These are phyloP conservation scores for Coffea humblotiana DNA, from an alignment of 305 asterid species.

Conservation along the genomic window DNA sequence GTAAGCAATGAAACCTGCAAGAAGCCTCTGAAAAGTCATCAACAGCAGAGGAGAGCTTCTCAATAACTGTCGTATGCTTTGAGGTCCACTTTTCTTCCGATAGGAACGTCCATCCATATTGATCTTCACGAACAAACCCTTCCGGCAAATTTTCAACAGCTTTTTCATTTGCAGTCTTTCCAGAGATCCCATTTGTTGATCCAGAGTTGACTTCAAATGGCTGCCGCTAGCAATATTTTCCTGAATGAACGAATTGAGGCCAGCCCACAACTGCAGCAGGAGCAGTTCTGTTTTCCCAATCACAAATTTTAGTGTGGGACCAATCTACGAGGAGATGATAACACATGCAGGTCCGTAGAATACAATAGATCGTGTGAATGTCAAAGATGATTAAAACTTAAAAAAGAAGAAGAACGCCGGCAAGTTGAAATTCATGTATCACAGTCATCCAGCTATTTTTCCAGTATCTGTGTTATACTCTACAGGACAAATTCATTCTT, in stretches of 20 bases:
- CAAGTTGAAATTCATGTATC: not conserved
- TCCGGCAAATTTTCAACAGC: slow-evolving; percentile 37
- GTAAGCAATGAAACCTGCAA: slow-evolving; percentile 50
- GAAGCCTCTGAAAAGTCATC: slow-evolving; percentile 81
- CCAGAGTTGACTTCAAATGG: slow-evolving; percentile 44
- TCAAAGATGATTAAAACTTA: not conserved
- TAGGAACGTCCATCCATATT: slow-evolving; percentile 94
- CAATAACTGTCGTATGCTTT: slow-evolving; percentile 62
- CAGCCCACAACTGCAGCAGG: slow-evolving; percentile 89
- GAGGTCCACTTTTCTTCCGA: slow-evolving; percentile 89
- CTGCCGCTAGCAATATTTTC: slow-evolving; percentile 55
- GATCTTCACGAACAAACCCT: slow-evolving; percentile 75
- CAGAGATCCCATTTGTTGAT: slow-evolving; percentile 34
- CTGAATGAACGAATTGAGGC: slow-evolving; percentile 84
- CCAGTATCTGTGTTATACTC: not conserved
- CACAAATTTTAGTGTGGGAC: not conserved
- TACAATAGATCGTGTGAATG: too few relatives aligned
- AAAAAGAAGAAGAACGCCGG: not conserved
- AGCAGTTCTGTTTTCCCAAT: slow-evolving; percentile 13
- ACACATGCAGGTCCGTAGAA: not conserved
- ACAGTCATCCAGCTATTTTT: not conserved
- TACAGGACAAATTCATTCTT: not conserved
- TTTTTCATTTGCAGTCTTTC: slow-evolving; percentile 36
- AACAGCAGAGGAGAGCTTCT: slow-evolving; percentile 67
- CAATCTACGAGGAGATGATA: not conserved